Conservation (phyloP, 148 eudicot species). For the Arbutus unedo region DNA sequence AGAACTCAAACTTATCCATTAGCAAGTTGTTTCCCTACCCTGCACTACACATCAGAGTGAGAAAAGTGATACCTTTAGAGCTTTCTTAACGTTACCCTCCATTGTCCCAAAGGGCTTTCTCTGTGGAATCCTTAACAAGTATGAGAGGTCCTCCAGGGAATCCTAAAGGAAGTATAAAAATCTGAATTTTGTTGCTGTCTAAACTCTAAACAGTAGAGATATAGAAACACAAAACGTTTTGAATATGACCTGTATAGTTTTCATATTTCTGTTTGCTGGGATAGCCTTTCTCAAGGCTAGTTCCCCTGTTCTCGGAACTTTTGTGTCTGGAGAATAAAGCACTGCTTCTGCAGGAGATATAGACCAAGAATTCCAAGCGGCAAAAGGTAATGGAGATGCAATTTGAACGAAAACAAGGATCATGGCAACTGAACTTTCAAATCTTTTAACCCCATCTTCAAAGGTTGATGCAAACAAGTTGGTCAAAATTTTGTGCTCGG, state of each 20-base stretch:
- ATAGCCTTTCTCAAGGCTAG: slow-evolving; percentile 86
- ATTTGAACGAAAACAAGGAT: slow-evolving; percentile 23
- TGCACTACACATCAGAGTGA: background rate
- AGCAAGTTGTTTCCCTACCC: background rate
- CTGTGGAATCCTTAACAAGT: slow-evolving; percentile 95
- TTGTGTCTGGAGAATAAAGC: slow-evolving; percentile 84
- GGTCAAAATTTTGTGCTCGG: slow-evolving; percentile 18
- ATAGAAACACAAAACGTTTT: background rate
- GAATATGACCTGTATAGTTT: slow-evolving; percentile 69
- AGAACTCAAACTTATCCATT: background rate
- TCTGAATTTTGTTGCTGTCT: background rate
- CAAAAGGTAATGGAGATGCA: slow-evolving; percentile 21
- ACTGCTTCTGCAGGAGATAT: slow-evolving; percentile 26
- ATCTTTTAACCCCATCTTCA: slow-evolving; percentile 14
- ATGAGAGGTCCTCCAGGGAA: slow-evolving; percentile 86
- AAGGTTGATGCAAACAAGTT: background rate
- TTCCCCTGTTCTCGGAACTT: slow-evolving; percentile 85
- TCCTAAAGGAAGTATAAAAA: slow-evolving; percentile 39
- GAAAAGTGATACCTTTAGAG: slow-evolving; percentile 61
- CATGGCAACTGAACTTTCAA: slow-evolving; percentile 15
- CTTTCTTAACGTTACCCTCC: slow-evolving; percentile 96
- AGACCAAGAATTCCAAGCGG: slow-evolving; percentile 18
- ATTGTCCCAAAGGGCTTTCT: slow-evolving; percentile 94
- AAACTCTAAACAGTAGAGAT: background rate
- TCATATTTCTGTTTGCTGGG: slow-evolving; percentile 88